Evolutionary conservation across 306 rosid genomes (phyloP), one percentile per base, ranked within the genome.

Genomic region (Rubus parviflorus): DNA sequence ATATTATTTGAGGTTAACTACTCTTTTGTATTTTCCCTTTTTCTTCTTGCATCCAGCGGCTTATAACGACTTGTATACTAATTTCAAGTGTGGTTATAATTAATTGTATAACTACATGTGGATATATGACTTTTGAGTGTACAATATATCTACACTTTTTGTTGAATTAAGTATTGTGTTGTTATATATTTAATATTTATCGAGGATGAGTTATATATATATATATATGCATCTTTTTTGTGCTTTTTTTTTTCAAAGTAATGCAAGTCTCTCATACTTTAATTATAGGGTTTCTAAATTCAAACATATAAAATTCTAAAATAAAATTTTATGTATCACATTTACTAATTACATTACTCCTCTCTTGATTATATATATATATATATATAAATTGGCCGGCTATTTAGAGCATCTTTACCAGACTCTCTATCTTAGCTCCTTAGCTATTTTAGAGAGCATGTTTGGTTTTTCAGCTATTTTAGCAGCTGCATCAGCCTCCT

Each of bases 1-100:
- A 61, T 48, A 37, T 74, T 51, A 62, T 35, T 35, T 74, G 71
- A 66, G 82, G 69, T 60, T 79, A 77, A 73, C 35, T 30, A 1
- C 23, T 72, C 47, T 5, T 22, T 40, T 67, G 63, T 53, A 41
- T 37, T 72, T 49, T 16, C 8, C 30, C n/a, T 42, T 42, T 30
- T 62, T 11, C 23, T 53, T 58, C n/a, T 75, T 51, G 25, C 19
- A 8, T 57, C 67, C 38, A 19, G 30, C 48, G 75, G n/a, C 37
- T 71, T 19, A 19, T 49, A 35, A 62, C 68, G 2, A 35, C 3
- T 11, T 35, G 43, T 62, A 6, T 62, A 15, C 10, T 62, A 62
- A 62, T 62, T 62, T 62, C 43, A 62, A 25, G 1, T 61, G 68
- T 7, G 43, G 67, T 61, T 61, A 61, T 14, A 61, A 30, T 0